These are phyloP conservation scores for Tuctoria greenei DNA, from an alignment of 176 grass and related monocot species.

Conservation along the genomic window DNA sequence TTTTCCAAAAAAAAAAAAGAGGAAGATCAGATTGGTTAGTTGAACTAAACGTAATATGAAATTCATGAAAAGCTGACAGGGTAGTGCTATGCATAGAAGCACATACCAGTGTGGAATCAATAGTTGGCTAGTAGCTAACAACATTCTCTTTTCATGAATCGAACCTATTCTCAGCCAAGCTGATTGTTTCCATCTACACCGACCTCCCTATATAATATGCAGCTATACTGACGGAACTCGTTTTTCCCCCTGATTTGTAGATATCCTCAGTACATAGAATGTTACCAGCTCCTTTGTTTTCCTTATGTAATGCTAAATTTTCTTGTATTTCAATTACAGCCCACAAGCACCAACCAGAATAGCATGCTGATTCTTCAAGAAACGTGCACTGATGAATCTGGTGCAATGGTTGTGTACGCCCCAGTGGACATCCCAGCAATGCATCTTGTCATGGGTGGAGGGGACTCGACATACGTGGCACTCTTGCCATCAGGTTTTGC, in stretches of 20 bases:
- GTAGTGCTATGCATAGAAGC: neutral
- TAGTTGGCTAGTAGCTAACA: conserved; percentile 31
- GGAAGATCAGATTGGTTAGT: neutral
- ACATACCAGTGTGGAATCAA: neutral
- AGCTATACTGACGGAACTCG: neutral
- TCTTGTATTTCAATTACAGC: conserved; percentile 35
- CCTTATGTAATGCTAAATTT: neutral
- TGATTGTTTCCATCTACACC: neutral
- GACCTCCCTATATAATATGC: neutral
- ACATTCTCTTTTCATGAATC: neutral
- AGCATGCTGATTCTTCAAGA: conserved; percentile 96
- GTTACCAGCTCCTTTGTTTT: neutral
- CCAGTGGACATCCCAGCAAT: conserved; percentile 89
- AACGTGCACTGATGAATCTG: conserved; percentile 65
- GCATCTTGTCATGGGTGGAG: conserved; percentile 80
- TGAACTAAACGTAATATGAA: neutral
- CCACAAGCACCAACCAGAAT: conserved; percentile 55
- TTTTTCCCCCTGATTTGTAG: neutral
- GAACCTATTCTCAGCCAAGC: neutral
- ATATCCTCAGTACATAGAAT: neutral
- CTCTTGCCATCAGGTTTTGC: conserved; percentile 79
- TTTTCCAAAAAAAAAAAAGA: neutral
- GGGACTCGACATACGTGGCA: conserved; percentile 61
- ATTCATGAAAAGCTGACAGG: neutral
- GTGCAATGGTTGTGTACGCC: conserved; percentile 83